Conservation (phyloP, 1,139 yeast genomes). For the Nakaseomyces kungkrabaensis region DNA sequence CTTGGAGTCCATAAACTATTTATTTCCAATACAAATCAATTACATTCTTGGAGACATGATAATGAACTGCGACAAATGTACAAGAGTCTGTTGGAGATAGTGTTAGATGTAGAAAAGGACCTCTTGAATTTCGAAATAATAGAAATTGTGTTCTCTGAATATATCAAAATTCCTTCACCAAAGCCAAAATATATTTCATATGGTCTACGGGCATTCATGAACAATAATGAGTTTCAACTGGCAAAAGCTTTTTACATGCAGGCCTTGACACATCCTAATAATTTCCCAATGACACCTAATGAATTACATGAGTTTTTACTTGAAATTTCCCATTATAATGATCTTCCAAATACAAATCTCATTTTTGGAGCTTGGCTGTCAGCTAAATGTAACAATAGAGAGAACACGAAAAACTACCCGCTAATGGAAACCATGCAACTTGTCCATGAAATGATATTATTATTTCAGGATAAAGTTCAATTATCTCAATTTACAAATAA, state of each 20-base stretch:
- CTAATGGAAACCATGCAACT: conserved; percentile 9
- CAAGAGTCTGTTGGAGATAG: background rate
- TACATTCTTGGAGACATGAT: background rate
- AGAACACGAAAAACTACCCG: conserved; percentile 5
- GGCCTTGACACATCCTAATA: conserved; percentile 22
- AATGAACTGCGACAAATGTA: background rate
- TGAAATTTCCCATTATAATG: conserved; percentile 13
- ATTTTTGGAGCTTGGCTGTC: conserved; percentile 20
- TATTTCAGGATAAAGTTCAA: conserved; percentile 8
- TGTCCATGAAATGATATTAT: conserved; percentile 13
- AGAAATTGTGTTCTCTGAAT: conserved; percentile 22
- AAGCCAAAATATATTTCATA: conserved; percentile 15
- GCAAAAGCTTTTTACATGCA: conserved; percentile 28
- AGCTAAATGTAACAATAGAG: conserved; percentile 7
- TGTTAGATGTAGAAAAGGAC: conserved; percentile 14
- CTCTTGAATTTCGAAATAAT: conserved; percentile 17
- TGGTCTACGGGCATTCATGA: conserved; percentile 25
- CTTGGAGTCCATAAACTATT: background rate
- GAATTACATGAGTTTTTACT: conserved; percentile 14
- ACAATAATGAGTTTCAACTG: conserved; percentile 20
- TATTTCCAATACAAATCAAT: background rate
- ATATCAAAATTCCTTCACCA: conserved; percentile 17
- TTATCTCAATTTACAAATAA: conserved; percentile 10
- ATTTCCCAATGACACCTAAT: conserved; percentile 16
- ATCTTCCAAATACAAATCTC: conserved; percentile 15